phyloP scores from a whole-genome alignment of 768 basidiomycete species.

The Boletus pseudo-olivaceus region DNA sequence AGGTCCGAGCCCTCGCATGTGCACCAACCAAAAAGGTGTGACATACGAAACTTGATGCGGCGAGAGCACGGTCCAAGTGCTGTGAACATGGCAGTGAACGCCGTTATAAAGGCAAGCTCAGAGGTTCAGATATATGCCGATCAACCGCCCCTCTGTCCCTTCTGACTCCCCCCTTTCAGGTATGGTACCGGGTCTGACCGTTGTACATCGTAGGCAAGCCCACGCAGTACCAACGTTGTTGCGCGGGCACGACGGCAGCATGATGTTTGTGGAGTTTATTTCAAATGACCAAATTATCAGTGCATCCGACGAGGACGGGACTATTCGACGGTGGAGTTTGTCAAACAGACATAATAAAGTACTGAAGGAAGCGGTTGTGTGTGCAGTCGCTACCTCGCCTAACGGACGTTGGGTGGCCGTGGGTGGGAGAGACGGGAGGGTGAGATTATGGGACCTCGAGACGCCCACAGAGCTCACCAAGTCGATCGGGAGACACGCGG shows the following conservation, averaged over 20 bases:
- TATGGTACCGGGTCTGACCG: constrained; percentile 4
- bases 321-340: constrained; percentile 17
- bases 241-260: constrained; percentile 10
- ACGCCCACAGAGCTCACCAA: neutral
- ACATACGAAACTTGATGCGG: neutral
- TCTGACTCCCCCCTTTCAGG: neutral
- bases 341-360: neutral
- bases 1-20: neutral
- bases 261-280: constrained; percentile 16
- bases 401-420: constrained; percentile 15
- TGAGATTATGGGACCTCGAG: constrained; percentile 7
- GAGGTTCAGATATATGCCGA: neutral
- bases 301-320: constrained; percentile 14
- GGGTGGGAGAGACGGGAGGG: constrained; percentile 15
- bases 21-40: neutral
- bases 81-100: neutral
- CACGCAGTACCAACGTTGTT: constrained; percentile 1
- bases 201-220: neutral
- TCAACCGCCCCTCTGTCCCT: neutral
- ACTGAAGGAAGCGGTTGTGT: constrained; percentile 3
- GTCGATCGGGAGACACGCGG: constrained; percentile 3
- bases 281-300: constrained; percentile 17
- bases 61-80: neutral
- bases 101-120: neutral
- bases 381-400: constrained; percentile 5